These are phyloP conservation scores for Chlamydomonas applanata DNA, from an alignment of 139 green algal species.

Conservation along the genomic window DNA sequence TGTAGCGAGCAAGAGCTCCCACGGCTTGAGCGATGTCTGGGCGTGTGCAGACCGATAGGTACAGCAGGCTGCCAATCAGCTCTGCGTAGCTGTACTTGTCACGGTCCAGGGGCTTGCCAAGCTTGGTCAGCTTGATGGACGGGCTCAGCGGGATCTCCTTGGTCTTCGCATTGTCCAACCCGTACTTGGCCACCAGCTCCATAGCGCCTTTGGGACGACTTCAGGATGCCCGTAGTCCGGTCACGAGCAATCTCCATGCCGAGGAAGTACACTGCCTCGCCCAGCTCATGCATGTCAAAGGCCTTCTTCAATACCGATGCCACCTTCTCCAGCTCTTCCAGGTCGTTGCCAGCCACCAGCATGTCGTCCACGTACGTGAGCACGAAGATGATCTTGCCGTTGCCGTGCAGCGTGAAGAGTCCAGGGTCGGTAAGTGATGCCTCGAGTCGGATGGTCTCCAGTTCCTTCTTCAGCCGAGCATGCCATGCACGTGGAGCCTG, in stretches of 20 bases:
- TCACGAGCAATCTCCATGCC: slow-evolving; percentile 20
- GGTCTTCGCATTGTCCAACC: too few species aligned
- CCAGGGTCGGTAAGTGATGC: slow-evolving; percentile 28
- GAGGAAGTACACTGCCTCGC: slow-evolving; percentile 16
- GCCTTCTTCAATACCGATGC: not conserved
- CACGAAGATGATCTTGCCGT: slow-evolving; percentile 1
- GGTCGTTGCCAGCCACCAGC: slow-evolving; percentile 14
- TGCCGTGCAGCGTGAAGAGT: too few species aligned
- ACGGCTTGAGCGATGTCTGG: too few species aligned
- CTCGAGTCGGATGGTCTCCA: slow-evolving; percentile 34
- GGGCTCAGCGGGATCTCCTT: not conserved
- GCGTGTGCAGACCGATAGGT: too few species aligned
- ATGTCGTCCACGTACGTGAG: slow-evolving; percentile 41
- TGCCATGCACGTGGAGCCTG: slow-evolving; percentile 53
- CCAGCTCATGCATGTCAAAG: slow-evolving; percentile 27
- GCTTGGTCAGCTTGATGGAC: too few species aligned
- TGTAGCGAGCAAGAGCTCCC: too few species aligned
- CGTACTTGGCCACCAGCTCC: slow-evolving; percentile 9
- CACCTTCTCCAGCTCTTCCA: not conserved
- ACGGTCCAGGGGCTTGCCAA: too few species aligned
- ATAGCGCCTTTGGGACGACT: not conserved
- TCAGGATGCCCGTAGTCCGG: slow-evolving; percentile 1
- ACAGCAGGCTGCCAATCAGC: too few species aligned
- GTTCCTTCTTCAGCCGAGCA: slow-evolving; percentile 20
- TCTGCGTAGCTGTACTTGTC: too few species aligned